Base-by-base conservation (phyloP, 1,284 basidiomycete genomes). In the Exobasidium rhododendri region DNA sequence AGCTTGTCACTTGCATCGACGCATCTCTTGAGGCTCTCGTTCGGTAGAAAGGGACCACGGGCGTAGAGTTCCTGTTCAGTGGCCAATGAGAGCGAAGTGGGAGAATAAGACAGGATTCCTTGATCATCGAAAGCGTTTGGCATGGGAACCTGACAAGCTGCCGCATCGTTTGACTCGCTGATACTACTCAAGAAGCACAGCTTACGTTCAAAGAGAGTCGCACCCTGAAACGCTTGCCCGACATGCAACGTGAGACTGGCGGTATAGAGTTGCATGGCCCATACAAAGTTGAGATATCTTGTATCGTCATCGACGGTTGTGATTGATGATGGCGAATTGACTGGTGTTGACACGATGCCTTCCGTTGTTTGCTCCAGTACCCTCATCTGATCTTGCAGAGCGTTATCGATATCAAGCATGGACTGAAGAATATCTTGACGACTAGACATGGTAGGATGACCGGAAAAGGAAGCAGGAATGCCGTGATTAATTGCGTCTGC, bases 111-210 rank as follows among this genome's bases (percentile, higher is more conserved):
- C 7, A 26, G 26, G 2, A 28, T 24, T 24, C 26, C 3, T 5
- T 26, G 20, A 24, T 24, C 59, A 17, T 56, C 51, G 1, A 63
- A 63, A 45, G 67, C 50, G 6, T 61, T 65, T n/a, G 70, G 66
- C 68, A 74, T 68, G 17, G 73, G 73, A 24, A 74, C 68, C 20
- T 66, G 66, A 46, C 71, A 75, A 11, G 71, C 69, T 1, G 61
- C 60, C 5, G 68, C 57, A 46, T 69, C 69, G 40, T 54, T 64
- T 61, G 63, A 66, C 56, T 70, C 71, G 54, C 65, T 69, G 61
- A 71, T 67, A 61, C 71, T 71, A 49, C 70, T 74, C 60, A 76
- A 66, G 63, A 76, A 76, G 66, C 74, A 76, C 14, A 76, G 63
- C 59, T 76, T 76, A 28, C 74, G 66, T 49, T 76, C 74, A 45